Evolutionary conservation across 2,329 filamentous ascomycete species (phyloP).

Genomic region (Arthrocladium fulminans): DNA sequence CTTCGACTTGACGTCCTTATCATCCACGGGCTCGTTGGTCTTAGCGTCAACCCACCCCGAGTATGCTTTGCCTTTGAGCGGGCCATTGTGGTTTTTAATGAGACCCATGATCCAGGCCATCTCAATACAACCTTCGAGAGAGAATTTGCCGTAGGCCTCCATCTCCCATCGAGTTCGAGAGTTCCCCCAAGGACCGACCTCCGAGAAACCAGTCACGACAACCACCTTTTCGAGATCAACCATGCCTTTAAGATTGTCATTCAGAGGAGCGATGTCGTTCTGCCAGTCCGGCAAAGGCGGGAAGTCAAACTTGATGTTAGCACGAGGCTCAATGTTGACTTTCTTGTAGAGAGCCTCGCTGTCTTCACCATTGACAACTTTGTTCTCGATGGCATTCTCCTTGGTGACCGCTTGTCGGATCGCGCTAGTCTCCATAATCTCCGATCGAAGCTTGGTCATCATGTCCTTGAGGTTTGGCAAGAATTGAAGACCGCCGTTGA

Average conservation of each 20-base stretch:
- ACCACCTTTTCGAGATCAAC: constrained; percentile 97
- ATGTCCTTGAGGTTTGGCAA: constrained; percentile 89
- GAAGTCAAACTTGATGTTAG: constrained; percentile 98
- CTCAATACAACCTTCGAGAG: constrained; percentile 92
- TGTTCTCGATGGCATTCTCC: constrained; percentile 93
- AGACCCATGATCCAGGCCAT: constrained; percentile 99
- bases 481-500: constrained; percentile 96
- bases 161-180: constrained; percentile 98
- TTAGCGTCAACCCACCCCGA: constrained; percentile 93
- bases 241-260: constrained; percentile 87
- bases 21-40: constrained; percentile 87
- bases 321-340: constrained; percentile 82
- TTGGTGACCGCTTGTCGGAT: constrained; percentile 88
- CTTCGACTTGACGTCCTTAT: constrained; percentile 95
- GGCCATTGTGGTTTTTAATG: constrained; percentile 96
- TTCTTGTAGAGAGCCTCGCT: constrained; percentile 92
- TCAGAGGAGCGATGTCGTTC: constrained; percentile 77
- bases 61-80: constrained; percentile 91
- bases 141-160: constrained; percentile 95
- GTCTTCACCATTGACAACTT: constrained; percentile 87
- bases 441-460: constrained; percentile 87
- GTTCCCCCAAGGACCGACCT: constrained; percentile 98
- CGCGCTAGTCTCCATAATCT: constrained; percentile 91
- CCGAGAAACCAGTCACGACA: constrained; percentile 91
- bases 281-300: constrained; percentile 87